Percentiles rank a stretch among this genome's conserved stretches.
Conservation (phyloP, 2,329 filamentous ascomycete genomes). For the Juglanconis oblonga region DNA sequence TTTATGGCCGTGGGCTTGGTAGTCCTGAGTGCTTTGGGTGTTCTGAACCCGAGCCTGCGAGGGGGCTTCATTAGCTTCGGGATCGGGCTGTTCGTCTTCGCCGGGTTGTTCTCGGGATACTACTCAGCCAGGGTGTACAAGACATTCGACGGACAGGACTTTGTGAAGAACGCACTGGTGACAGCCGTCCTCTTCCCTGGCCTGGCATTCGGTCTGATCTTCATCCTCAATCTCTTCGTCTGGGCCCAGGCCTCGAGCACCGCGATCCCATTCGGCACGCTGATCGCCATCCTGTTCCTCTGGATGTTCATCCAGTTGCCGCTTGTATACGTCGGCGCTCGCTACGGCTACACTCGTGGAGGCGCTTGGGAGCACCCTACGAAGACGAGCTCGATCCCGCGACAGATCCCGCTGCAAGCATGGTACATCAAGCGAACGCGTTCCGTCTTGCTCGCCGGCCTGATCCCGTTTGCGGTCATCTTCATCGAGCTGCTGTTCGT, state of each 20-base stretch:
- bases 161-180: conserved; percentile 72
- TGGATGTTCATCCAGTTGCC: conserved; percentile 87
- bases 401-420: conserved; percentile 70
- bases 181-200: conserved; percentile 79
- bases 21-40: conserved; percentile 68
- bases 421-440: conserved; percentile 70
- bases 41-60: conserved; percentile 85
- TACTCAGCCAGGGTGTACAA: conserved; percentile 81
- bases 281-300: conserved; percentile 68
- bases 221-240: conserved; percentile 83
- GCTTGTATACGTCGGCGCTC: conserved; percentile 76
- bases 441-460: conserved; percentile 67
- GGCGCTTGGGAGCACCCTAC: conserved; percentile 78
- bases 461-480: conserved; percentile 82
- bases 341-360: conserved; percentile 68
- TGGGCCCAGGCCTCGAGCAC: conserved; percentile 89
- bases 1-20: conserved; percentile 77
- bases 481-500: conserved; percentile 86
- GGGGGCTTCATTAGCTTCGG: conserved; percentile 85
- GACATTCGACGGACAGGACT: conserved; percentile 74
- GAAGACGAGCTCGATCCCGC: conserved; percentile 67
- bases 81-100: conserved; percentile 78
- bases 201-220: conserved; percentile 69
- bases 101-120: conserved; percentile 81
- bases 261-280: conserved; percentile 77